Evolutionary conservation across 129 eudicot species (phyloP).

Genomic region (Saussurea involucrata): DNA sequence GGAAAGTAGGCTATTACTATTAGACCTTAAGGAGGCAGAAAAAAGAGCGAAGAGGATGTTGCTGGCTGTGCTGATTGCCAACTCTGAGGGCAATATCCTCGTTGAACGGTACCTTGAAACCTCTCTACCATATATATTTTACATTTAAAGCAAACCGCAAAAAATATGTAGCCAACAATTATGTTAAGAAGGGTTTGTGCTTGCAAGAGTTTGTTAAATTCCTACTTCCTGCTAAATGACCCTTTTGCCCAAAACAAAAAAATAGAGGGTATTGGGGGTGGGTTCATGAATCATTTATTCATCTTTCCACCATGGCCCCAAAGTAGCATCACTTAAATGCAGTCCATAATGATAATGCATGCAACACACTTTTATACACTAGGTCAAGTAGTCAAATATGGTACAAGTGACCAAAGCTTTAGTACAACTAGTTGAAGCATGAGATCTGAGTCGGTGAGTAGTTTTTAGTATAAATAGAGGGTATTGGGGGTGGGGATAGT

Average conservation of each 20-base stretch:
- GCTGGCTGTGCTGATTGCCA: slow-evolving; percentile 84
- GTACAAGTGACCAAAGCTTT: no score
- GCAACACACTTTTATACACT: no score
- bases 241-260: not conserved
- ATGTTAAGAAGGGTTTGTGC: not conserved
- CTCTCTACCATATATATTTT: not conserved
- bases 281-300: not conserved
- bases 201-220: not conserved
- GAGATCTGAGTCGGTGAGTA: no score
- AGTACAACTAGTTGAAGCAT: no score
- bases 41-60: slow-evolving; percentile 42
- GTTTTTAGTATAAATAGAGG: no score
- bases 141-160: not conserved
- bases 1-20: not conserved
- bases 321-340: not conserved
- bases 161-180: not conserved
- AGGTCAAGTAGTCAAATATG: no score
- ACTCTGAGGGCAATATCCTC: slow-evolving; percentile 96
- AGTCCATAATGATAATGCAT: not conserved
- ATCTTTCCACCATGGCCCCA: not conserved
- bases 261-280: not conserved
- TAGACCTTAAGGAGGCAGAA: not conserved
- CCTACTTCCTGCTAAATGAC: not conserved
- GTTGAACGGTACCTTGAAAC: slow-evolving; percentile 76
- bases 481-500: no score